Conservation (phyloP, 495 filamentous ascomycete species). For the Neurospora tetraspora region DNA sequence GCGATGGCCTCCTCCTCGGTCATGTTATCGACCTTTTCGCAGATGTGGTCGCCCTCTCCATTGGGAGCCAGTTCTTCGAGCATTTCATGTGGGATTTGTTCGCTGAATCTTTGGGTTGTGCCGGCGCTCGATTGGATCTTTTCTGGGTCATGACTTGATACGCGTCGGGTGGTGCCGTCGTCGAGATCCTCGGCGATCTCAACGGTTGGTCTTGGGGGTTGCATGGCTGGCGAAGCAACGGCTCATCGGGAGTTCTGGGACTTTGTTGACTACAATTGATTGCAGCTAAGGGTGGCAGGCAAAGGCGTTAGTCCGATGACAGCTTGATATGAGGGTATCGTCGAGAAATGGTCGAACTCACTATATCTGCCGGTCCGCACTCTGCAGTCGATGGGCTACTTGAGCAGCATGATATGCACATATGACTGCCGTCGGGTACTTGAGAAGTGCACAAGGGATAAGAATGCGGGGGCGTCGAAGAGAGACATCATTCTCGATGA, state of each 20-base stretch:
- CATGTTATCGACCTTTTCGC: slow-evolving; percentile 29
- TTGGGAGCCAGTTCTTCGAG: slow-evolving; percentile 29
- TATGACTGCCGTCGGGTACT: not conserved
- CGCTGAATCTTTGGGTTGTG: slow-evolving; percentile 7
- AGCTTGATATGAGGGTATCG: not conserved
- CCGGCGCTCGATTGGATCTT: slow-evolving; percentile 13
- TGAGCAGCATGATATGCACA: not conserved
- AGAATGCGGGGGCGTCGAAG: not conserved
- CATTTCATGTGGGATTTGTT: slow-evolving; percentile 25
- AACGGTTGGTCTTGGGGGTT: not conserved
- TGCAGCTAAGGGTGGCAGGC: not conserved
- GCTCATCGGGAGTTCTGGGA: not conserved
- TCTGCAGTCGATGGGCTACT: not conserved
- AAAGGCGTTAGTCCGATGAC: not conserved
- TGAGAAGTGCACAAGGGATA: not conserved
- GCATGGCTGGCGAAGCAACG: not conserved
- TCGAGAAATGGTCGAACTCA: not conserved
- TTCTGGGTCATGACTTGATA: slow-evolving; percentile 17
- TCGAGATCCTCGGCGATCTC: slow-evolving; percentile 9
- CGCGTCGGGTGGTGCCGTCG: slow-evolving; percentile 1
- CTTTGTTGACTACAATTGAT: not conserved
- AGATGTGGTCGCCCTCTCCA: slow-evolving; percentile 28
- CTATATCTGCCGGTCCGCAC: not conserved
- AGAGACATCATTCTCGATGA: not conserved
- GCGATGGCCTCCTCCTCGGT: slow-evolving; percentile 25